Base-by-base conservation (phyloP, 164 flowering plant genomes). In the Stephania yunnanensis region DNA sequence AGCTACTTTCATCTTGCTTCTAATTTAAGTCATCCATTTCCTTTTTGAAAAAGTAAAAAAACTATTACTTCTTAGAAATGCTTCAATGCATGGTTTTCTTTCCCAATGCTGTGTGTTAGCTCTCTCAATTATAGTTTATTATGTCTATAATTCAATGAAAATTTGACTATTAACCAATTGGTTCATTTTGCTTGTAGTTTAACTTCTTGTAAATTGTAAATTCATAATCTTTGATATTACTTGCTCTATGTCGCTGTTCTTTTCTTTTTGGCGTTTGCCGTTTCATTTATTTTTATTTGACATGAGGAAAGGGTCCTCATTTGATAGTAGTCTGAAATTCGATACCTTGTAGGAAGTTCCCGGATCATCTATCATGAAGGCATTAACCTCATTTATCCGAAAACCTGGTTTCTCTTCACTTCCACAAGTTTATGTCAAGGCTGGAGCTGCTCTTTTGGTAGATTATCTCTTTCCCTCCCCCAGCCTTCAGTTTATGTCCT, bases 401-500 rank as follows among this genome's bases (percentile, higher is more conserved):
- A 88, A 85, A 79, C 90, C 90, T 19, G 91, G 85, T 68, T 86
- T 85, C 78, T 80, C 86, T 80, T 72, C 93, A 53, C 82, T 91
- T 74, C 93, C 98, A 10, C 93, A 87, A 71, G 70, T 31, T 61
- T 87, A 87, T 80, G 71, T 86, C 72, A 91, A 83, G 82, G 93
- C 97, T 81, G 98, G 97, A 68, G 83, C 89, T 45, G 82, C 82
- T 22, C 90, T 94, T 68, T 65, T 94, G 92, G 97, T 93, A 77
- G 78, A 82, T 29, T 48, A 9, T 61, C 58, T 45, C 46, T 22
- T 25, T 12, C 12, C 45, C 46, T 29, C 70, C 20, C 67, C 45
- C 46, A 10, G 55, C 7, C 55, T 19, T 19, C 19, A 63, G 65
- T 71, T 13, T 30, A 22, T 30, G 15, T 20, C 46, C 9, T 55